Base-by-base conservation (phyloP, 306 rosid genomes). In the Gleditsia sinensis region DNA sequence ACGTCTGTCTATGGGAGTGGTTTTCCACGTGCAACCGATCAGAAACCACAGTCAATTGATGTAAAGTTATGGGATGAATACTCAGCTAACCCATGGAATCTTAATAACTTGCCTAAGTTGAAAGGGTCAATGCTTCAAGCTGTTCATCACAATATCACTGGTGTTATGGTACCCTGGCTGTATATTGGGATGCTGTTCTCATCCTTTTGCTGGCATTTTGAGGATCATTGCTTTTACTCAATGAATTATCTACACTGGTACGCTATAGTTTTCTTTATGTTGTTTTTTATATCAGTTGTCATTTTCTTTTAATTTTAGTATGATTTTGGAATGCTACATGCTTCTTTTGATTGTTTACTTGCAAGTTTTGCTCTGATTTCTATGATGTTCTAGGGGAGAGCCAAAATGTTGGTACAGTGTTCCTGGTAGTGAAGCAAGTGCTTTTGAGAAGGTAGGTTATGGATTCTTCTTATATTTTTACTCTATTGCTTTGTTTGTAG, bases 191-290 rank as follows among this genome's bases (percentile, higher is more conserved):
- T 94, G 98, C 85, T 91, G 58, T 94, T 94, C 85, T 94, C 98
- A 27, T 92, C 98, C 49, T 91, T 94, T 84, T 94, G 98, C 85
- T 94, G 97, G 98, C 98, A 94, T 84, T 91, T 94, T 83, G 98
- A 94, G 84, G 98, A 94, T 79, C 98, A 94, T 83, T 94, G 97
- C 80, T 88, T 94, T 72, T 94, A 94, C 84, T 94, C 98, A 2
- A 94, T 94, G 94, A 94, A 94, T 85, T 94, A 94, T 83, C 84
- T 87, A 8, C 98, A 94, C 95, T 94, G 98, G 98, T 94, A 89
- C 49, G 92, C 67, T 62, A 55, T 56, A 51, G 55, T 82, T 49
- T 54, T 25, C 45, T 60, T 75, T 72, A 32, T 63, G 9, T 8
- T 43, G 19, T 25, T 78, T 13, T 7, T 13, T 7, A 37, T 50